phyloP scores from a whole-genome alignment of 495 filamentous ascomycete genomes.

The Pyronema omphalodes region DNA sequence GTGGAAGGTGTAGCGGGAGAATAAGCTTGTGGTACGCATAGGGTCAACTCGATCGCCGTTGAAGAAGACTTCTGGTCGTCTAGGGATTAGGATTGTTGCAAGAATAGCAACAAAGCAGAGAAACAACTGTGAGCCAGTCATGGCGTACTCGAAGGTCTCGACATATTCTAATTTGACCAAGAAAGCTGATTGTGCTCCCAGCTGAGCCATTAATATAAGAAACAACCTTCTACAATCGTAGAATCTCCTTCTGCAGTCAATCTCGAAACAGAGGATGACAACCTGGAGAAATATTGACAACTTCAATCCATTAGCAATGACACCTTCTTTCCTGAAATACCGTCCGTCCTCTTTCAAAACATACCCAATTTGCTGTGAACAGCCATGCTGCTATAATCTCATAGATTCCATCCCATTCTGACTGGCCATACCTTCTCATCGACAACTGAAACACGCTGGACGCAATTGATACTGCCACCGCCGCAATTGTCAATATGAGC shows the following conservation, averaged over 20 bases:
- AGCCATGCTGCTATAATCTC: constrained; percentile 28
- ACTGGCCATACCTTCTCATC: too few relatives aligned
- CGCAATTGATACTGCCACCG: too few relatives aligned
- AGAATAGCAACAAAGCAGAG: not conserved
- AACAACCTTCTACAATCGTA: constrained; percentile 1
- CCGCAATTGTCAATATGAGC: constrained; percentile 30
- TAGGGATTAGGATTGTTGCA: constrained; percentile 35
- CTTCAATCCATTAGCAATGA: not conserved
- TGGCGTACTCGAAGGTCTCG: constrained; percentile 8
- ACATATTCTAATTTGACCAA: not conserved
- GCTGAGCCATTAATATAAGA: constrained; percentile 22
- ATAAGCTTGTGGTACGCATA: constrained; percentile 40
- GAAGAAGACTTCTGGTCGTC: constrained; percentile 47
- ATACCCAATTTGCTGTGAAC: constrained; percentile 30
- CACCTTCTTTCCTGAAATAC: not conserved
- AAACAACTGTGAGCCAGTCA: not conserved
- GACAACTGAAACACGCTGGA: too few relatives aligned
- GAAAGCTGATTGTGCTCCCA: not conserved
- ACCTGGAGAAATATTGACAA: not conserved
- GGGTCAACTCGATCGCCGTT: constrained; percentile 43
- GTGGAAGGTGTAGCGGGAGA: constrained; percentile 42
- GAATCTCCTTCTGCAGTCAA: not conserved
- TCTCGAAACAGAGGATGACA: not conserved
- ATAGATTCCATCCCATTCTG: not conserved
- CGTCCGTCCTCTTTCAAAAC: constrained; percentile 7